Percentiles rank a stretch among this genome's conserved stretches.
Conservation (phyloP, 345 rosid species). For the Litchi chinensis region DNA sequence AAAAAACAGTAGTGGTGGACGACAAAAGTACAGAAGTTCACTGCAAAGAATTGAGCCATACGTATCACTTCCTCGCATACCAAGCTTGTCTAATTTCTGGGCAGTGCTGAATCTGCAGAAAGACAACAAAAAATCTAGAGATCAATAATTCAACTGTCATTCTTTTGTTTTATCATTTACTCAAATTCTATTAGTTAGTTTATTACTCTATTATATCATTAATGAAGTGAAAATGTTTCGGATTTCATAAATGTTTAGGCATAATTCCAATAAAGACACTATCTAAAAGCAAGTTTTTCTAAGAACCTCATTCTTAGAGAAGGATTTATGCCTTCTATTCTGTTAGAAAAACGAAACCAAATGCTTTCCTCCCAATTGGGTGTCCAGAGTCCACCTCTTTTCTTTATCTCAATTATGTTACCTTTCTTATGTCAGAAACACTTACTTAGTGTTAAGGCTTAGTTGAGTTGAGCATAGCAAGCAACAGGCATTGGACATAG, state of each 20-base stretch:
- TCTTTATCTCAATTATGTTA: not conserved
- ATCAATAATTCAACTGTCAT: not conserved
- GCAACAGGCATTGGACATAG: not conserved
- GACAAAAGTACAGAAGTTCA: conserved; percentile 21
- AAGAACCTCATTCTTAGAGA: not conserved
- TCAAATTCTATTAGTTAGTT: not conserved
- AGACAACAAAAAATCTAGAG: conserved; percentile 18
- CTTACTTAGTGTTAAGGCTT: not conserved
- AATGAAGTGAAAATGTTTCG: not conserved
- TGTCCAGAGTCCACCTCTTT: not conserved
- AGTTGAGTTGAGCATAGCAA: not conserved
- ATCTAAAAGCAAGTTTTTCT: not conserved
- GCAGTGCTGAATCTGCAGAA: conserved; percentile 88
- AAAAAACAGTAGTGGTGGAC: conserved; percentile 14
- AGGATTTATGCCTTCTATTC: not conserved
- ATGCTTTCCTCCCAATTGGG: not conserved
- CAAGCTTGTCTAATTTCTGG: conserved; percentile 94
- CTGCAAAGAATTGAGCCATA: conserved; percentile 36
- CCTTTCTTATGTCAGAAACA: not conserved
- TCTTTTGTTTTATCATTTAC: not conserved
- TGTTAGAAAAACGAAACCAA: not conserved
- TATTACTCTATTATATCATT: not conserved
- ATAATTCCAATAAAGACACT: not conserved
- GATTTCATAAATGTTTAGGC: not conserved
- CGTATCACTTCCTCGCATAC: conserved; percentile 99